Evolutionary conservation across 805 yeast genomes (phyloP), one percentile per base, ranked within the genome.

Genomic region (Suhomyces canberraensis): DNA sequence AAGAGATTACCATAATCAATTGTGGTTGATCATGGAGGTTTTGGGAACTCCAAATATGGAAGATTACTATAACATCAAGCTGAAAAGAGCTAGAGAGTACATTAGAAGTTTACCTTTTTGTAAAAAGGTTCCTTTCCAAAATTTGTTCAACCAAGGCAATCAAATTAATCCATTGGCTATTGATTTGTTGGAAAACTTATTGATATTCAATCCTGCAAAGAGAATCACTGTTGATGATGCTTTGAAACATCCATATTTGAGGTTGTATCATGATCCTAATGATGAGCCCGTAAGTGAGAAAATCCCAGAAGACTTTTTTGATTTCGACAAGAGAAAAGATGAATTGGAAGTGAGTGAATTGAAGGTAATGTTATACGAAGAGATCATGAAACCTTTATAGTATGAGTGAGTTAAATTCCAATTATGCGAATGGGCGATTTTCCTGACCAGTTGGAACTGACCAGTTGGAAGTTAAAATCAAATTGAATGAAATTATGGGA

Each of bases 201-300:
- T 87, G 43, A 79, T 74, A 19, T 81, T 81, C 49, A 87, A 86
- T 52, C 95, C 95, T 1, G 55, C 69, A 2, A 71, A 79, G 51
- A 68, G 95, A 46, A 78, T 84, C 36, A 76, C 86, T 2, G 95
- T 91, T 4, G 75, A 72, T 40, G 82, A 83, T 44, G 93, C 95
- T 0, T 68, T 87, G 46, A 70, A 73, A 41, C 95, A 87, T 58
- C 88, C 86, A 32, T 93, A 96, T 85, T 81, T 95, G 57, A 64
- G 73, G 34, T 75, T 84, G n/a, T 91, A 91, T 62, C 98, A 91
- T 60, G 98, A 91, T 54, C 95, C 96, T 3, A 78, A 76, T 37
- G 98, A 91, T 58, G 98, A 91, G 61, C 98, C 98, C 0, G 71
- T 71, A 25, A 89, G 93, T 24, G 78, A 79, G 14, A 85, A 89